Conservation (phyloP, 108 stramenopile genomes). For the Skeletonema potamos region DNA sequence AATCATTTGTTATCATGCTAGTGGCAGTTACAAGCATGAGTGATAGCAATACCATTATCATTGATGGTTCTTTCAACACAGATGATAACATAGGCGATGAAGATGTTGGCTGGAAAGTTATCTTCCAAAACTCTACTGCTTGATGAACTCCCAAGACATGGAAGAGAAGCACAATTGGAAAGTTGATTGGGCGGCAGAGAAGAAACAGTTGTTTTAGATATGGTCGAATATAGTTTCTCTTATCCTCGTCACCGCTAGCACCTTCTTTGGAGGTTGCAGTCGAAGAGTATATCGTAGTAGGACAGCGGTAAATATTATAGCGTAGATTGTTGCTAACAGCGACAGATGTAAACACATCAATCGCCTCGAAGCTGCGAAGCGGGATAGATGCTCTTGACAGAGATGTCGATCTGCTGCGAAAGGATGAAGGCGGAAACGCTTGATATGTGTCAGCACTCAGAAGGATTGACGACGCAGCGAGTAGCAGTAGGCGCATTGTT, state of each 20-base stretch:
- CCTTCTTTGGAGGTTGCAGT: not conserved
- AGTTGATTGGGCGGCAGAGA: constrained; percentile 55
- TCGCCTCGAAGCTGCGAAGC: not conserved
- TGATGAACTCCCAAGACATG: constrained; percentile 59
- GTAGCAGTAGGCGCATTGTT: not conserved
- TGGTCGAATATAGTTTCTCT: constrained; percentile 15
- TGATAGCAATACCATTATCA: constrained; percentile 51
- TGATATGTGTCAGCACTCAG: not conserved
- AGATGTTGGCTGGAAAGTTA: not conserved
- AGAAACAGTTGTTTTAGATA: constrained; percentile 35
- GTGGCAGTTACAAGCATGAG: constrained; percentile 64
- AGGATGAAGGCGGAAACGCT: not conserved
- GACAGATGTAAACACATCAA: not conserved
- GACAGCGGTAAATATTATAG: not conserved
- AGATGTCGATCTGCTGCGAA: not conserved
- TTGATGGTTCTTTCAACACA: constrained; percentile 37
- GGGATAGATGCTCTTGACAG: not conserved
- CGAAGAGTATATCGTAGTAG: not conserved
- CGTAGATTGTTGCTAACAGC: not conserved
- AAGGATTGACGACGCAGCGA: not conserved
- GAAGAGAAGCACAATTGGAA: constrained; percentile 63
- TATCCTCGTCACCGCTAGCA: not conserved
- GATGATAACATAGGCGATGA: not conserved
- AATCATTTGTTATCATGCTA: constrained; percentile 82
- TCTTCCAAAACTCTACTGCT: constrained; percentile 31